Base-by-base conservation (phyloP, 768 basidiomycete genomes). In the Pilatotrama ljubarskyi region DNA sequence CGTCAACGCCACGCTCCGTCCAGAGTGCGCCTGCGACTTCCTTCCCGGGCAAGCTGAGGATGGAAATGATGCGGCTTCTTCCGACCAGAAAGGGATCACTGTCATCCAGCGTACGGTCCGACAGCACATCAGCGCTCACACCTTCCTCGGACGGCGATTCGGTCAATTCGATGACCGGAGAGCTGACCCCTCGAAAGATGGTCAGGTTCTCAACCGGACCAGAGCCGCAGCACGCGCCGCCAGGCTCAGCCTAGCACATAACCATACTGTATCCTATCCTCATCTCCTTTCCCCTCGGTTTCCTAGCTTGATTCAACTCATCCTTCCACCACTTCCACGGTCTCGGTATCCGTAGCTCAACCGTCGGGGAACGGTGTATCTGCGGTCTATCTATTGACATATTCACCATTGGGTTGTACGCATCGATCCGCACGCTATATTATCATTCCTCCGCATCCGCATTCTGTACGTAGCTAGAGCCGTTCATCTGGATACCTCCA, bases 131-230 rank as follows among this genome's bases (percentile, higher is more conserved):
- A 13, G 36, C 43, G 10, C 26, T 59, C 43, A 46, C 59, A 24
- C 58, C 63, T 5, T 49, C 63, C 22, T 65, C 64, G 11, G 66
- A 67, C 61, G 56, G 61, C 54, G 65, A 65, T 29, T 68, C 68
- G 46, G 55, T 51, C 36, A 65, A 65, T 29, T 68, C 68, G 46
- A 51, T 51, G 36, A 65, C 66, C 18, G 56, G 64, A 32, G 63
- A 61, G 57, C 51, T 67, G 17, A 82, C 78, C 0, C 81, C 78
- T 17, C 82, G 81, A 63, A 87, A 87, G 68, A 82, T 80, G 2
- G 85, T 87, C 37, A 80, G 85, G 48, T 87, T 87, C 70, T 82
- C 82, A n/a, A 74, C 77, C 24, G 76, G 79, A 61, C 55, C 55
- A 14, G 55, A 24, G 9, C 73, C 76, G 50, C 71, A 72, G 47